These are phyloP conservation scores for Murraya koenigii DNA, from an alignment of 345 rosid species.

Conservation along the genomic window DNA sequence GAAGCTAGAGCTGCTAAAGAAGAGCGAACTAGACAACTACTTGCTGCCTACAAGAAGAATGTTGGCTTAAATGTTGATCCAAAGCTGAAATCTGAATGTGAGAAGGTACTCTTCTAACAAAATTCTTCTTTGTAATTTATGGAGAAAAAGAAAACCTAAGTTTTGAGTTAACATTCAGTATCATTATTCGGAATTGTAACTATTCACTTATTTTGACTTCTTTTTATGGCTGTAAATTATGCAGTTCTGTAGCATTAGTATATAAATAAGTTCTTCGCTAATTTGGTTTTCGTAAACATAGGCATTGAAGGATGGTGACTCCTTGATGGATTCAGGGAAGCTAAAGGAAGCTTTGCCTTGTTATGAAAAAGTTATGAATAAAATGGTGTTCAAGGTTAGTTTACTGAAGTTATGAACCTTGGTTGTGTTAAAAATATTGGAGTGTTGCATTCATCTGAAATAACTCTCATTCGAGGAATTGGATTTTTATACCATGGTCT, in stretches of 20 bases:
- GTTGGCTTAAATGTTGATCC: conserved; percentile 69
- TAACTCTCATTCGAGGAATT: background rate
- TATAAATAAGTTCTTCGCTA: background rate
- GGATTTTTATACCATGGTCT: background rate
- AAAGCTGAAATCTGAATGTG: conserved; percentile 70
- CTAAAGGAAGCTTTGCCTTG: conserved; percentile 70
- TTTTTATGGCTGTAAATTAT: background rate
- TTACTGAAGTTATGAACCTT: conserved; percentile 7
- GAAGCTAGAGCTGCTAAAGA: conserved; percentile 76
- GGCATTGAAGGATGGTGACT: conserved; percentile 70
- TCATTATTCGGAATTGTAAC: background rate
- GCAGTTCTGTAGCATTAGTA: background rate
- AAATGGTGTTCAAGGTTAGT: conserved; percentile 67
- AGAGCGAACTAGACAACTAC: conserved; percentile 50
- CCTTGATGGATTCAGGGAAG: conserved; percentile 75
- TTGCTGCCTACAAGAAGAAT: conserved; percentile 68
- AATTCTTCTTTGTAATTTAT: background rate
- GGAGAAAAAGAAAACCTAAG: background rate
- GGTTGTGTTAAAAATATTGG: background rate
- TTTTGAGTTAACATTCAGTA: background rate
- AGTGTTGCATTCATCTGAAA: background rate
- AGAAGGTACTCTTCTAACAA: conserved; percentile 47
- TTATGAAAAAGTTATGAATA: conserved; percentile 67
- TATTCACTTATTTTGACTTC: background rate
- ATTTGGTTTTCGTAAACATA: conserved; percentile 28